Base-by-base conservation (phyloP, 352 stramenopile species). In the Pythium oligandrum region DNA sequence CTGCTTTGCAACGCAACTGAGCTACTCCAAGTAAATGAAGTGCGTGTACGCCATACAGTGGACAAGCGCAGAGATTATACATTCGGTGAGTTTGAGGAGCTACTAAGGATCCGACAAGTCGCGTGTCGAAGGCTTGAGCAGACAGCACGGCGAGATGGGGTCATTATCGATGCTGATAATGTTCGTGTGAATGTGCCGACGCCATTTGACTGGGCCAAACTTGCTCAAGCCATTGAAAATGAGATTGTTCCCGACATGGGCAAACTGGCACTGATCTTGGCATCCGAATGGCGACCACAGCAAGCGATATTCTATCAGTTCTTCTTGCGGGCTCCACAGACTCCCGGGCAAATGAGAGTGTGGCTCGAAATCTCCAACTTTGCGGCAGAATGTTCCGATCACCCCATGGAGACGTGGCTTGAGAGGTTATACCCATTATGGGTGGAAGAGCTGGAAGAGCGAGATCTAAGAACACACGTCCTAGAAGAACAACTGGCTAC, bases 71-170 rank as follows among this genome's bases (percentile, higher is more conserved):
- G 34, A 1, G 67, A 86, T 35, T 83, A 86, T 40, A 68, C 89
- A 0, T 88, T 86, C 55, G 80, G 83, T 7, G 81, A 89, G 26
- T 89, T 89, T 51, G 83, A 90, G 63, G 68, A 76, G 30, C 66
- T 76, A 55, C 59, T 88, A 4, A 56, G 59, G 1, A 61, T 79
- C 7, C 68, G 83, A 6, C 53, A 70, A 57, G 44, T 44, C n/a
- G 66, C 64, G 11, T 84, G 74, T 40, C 47, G 54, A 40, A 48
- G 31, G 31, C 4, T 55, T 3, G 3, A 17, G 3, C 32, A 53
- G 4, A 38, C 17, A 26, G n/a, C 65, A 57, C 31, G 40, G 58
- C 53, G 17, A 57, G 78, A 90, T 49, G 80, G 78, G 0, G 76
- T 91, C 53, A 49, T 88, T 11, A 62, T 93, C n/a, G 64, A 73